Evolutionary conservation across 306 rosid species (phyloP), one percentile per base, ranked within the genome.

Genomic region (barrel medic (Medicago truncatula)): DNA sequence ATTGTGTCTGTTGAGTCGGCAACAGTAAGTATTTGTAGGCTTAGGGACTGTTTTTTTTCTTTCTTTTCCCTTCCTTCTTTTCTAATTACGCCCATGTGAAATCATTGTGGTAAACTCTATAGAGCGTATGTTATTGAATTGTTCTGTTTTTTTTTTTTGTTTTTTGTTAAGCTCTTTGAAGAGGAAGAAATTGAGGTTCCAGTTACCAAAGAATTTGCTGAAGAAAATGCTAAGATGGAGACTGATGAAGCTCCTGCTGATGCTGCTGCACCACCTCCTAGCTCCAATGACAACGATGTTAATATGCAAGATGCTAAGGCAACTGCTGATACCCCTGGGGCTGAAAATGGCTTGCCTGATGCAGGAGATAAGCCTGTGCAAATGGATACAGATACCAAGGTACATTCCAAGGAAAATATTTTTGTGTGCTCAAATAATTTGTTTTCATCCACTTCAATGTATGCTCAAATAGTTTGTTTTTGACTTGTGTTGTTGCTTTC

Each of bases 311-410:
- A 95, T 84, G 84, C 90, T 7, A 92, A 87, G 82, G 85, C 82
- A n/a, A 40, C 84, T 63, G 57, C 87, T 47, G 91, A 90, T 80
- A 67, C 77, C 75, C 18, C 89, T n/a, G 90, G 73, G 12, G 80
- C 81, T 4, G 88, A 89, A 80, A 92, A 90, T 68, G 92, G 97
- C 23, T 54, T 71, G 21, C 80, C 90, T 0, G 97, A 90, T 78
- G 67, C 83, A 1, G 93, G 89, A 74, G 97, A 95, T 44, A 91
- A 89, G 78, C 87, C 97, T 81, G 90, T 76, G 62, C 93, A 86
- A 78, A 90, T 90, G 97, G 97, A 95, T 18, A 85, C 97, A 3
- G 97, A 95, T 78, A 10, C 75, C 64, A 95, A 95, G 97, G 99
- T 92, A 50, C 43, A 5, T 34, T 4, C 38, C 7, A 34, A 34